Base-by-base conservation (phyloP, 1,284 basidiomycete species). In the Malassezia arunalokei region DNA sequence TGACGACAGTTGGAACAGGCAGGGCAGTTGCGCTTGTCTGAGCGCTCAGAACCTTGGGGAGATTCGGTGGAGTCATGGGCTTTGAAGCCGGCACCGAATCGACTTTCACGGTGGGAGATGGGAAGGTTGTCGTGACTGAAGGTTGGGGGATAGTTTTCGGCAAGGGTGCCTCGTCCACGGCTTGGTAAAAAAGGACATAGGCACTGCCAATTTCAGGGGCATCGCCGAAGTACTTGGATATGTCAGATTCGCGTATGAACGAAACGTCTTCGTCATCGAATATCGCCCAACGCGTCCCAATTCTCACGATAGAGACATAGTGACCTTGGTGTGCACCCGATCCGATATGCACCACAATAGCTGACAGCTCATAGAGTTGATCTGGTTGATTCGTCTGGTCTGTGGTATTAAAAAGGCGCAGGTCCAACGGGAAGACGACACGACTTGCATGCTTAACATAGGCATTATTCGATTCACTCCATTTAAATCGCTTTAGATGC, bases 121-220 rank as follows among this genome's bases (percentile, higher is more conserved):
- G 5, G 33, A 15, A 15, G n/a, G 2, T 11, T 11, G 33, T 15
- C n/a, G 33, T 11, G 2, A 35, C 33, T 35, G 33, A 11, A 35
- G 33, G 33, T 35, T 11, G 9, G 33, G 33, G 33, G 11, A 35
- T 35, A 24, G 20, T 24, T 24, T 24, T 44, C 5, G 43, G 14
- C 31, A 31, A 44, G 11, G 43, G 28, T 9, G 43, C 9, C 8
- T 30, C 28, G 39, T 40, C 39, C 14, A 81, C 83, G 11, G 90
- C 91, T 75, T 96, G 90, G 74, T 98, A 98, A 76, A 94, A 98
- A 33, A 98, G 78, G 27, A 98, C 91, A 74, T 98, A 98, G 17
- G 91, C 94, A 35, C 86, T 84, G 20, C 92, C 92, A 4, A 83
- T 64, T 1, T 74, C 81, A 8, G 78, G 77, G 42, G 85, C 85